Base-by-base conservation (phyloP, 495 filamentous ascomycete species). In the Lichenothelia convexa region DNA sequence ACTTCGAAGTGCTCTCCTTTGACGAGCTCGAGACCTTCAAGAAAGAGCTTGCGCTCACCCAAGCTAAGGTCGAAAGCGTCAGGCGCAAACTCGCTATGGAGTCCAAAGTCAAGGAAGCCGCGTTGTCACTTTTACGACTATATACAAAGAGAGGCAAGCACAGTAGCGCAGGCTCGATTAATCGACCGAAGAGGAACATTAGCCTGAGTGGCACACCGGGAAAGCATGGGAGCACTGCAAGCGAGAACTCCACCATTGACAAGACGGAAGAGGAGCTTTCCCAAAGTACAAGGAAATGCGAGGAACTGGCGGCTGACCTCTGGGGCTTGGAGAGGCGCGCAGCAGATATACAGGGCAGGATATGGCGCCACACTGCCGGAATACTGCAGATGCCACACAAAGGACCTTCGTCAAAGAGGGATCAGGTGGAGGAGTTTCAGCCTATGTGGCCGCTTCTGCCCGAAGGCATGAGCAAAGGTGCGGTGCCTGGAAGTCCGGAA, bases 1-100 rank as follows among this genome's bases (percentile, higher is more conserved):
- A 71, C 40, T 95, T 71, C 53, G 78, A 89, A 50, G 70, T 97
- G 8, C 61, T 95, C 13, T 84, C 86, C 0, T 74, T 83, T 30
- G 85, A 91, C 47, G 85, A 93, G 50, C 75, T 93, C 16, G 89
- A 97, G 36, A 68, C 70, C 5, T 57, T 95, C 47, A 97, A 95
- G 62, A 91, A 80, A 51, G 80, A 92, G 57, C 64, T 73, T 33
- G 62, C 68, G 27, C 57, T 71, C 9, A 56, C 95, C 19, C 64
- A 66, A 19, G 69, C 66, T 45, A 75, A 80, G n/a, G 75, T 89
- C 47, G 80, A 84, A 38, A 71, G 75, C 31, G 71, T 80, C 8
- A 73, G 74, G 48, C 68, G 80, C 23, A 93, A 81, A 56, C 65
- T 95, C 24, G 71, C 75, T n/a, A 73, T 94, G 32, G 89, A 97